These are phyloP conservation scores for Blastosporella zonata DNA, from an alignment of 1,284 basidiomycete species.

Conservation along the genomic window DNA sequence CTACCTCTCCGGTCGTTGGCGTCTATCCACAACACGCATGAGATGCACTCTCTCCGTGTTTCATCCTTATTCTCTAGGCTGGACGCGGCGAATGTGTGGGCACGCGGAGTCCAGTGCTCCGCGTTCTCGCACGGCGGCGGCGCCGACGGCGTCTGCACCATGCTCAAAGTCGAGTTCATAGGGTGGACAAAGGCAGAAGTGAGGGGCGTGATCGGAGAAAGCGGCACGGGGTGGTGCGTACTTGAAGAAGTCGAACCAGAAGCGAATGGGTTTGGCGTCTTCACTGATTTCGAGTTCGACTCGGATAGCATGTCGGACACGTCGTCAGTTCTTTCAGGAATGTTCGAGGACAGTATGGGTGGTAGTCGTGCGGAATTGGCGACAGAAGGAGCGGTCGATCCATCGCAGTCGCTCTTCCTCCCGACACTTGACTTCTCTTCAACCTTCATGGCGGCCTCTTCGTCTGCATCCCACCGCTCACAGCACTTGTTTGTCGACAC, in stretches of 20 bases:
- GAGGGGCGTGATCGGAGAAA: constrained; percentile 62
- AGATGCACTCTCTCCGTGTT: constrained; percentile 60
- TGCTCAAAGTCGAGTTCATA: constrained; percentile 62
- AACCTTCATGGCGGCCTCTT: constrained; percentile 23
- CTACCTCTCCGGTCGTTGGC: constrained; percentile 55
- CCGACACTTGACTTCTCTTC: constrained; percentile 69
- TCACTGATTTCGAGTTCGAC: constrained; percentile 27
- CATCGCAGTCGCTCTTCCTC: constrained; percentile 57
- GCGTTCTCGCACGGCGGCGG: constrained; percentile 44
- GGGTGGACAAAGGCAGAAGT: constrained; percentile 68
- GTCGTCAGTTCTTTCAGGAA: constrained; percentile 18
- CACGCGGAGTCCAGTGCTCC: constrained; percentile 52
- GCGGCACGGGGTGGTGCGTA: constrained; percentile 67
- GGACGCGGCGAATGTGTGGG: constrained; percentile 65
- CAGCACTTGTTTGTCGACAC: constrained; percentile 18
- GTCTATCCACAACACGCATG: constrained; percentile 49
- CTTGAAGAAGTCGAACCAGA: constrained; percentile 51
- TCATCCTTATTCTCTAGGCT: constrained; percentile 64
- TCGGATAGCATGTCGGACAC: constrained; percentile 20
- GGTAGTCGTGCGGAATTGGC: constrained; percentile 10
- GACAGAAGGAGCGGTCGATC: constrained; percentile 33
- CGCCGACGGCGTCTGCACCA: constrained; percentile 50
- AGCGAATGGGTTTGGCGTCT: constrained; percentile 13
- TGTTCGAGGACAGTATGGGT: constrained; percentile 10
- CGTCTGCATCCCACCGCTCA: constrained; percentile 15